Conservation (phyloP, 2,329 filamentous ascomycete genomes). For the Penicillium thymicola region DNA sequence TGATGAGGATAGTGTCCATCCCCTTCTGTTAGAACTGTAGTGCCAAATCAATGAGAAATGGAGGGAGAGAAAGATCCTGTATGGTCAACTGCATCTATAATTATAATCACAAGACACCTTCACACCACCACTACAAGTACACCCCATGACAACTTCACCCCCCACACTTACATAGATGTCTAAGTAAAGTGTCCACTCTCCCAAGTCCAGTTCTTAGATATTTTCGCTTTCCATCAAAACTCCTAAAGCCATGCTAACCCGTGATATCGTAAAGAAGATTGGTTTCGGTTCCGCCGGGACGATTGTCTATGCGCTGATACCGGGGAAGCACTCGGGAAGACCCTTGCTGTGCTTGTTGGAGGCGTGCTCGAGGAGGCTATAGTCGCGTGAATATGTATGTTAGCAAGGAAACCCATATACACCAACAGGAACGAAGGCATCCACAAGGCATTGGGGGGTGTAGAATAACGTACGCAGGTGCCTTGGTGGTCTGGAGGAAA, state of each 20-base stretch:
- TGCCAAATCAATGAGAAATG: not conserved
- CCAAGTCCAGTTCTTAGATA: conserved; percentile 1
- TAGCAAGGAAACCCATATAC: not conserved
- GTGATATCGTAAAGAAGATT: conserved; percentile 9
- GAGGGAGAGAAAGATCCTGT: not conserved
- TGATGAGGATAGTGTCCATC: no score
- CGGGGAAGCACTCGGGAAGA: conserved; percentile 68
- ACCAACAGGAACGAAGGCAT: not conserved
- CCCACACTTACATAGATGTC: not conserved
- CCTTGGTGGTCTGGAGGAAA: conserved; percentile 74
- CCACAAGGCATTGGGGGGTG: rapidly evolving
- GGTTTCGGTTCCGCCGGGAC: not conserved
- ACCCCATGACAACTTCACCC: not conserved
- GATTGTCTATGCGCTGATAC: conserved; percentile 12
- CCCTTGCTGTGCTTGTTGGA: conserved; percentile 73
- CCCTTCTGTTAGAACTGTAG: not conserved
- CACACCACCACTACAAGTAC: not conserved
- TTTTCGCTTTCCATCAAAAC: conserved; percentile 9
- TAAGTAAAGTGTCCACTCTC: not conserved
- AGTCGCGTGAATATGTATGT: not conserved
- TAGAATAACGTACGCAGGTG: conserved; percentile 50
- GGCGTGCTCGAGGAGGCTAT: conserved; percentile 64
- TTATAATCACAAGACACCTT: not conserved
- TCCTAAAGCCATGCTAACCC: conserved; percentile 12
- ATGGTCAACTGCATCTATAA: not conserved